Percentiles rank a stretch among this genome's conserved stretches.
Evolutionary conservation across 208 protist species (phyloP).

Genomic region (Phytomonas serpens): DNA sequence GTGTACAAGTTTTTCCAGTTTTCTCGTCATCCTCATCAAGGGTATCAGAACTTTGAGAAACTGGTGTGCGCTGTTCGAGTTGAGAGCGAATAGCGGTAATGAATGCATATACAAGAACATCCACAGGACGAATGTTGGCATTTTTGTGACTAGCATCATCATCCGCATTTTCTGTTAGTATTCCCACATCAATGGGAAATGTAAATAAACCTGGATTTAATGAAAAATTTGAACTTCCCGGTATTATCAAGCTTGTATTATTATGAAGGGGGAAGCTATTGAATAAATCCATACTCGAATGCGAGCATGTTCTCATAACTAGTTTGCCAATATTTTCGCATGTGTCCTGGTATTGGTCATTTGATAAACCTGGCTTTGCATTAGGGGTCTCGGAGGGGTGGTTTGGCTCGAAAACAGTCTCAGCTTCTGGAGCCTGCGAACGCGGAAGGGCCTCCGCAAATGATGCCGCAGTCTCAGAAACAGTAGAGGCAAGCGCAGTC

Average conservation of each 20-base stretch:
- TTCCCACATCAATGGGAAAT: not conserved
- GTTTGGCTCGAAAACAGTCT: not conserved
- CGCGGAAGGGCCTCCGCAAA: not conserved
- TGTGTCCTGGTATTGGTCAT: not conserved
- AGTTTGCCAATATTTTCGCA: not conserved
- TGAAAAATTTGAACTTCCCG: not conserved
- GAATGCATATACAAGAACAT: conserved; percentile 25
- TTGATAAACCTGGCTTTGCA: not conserved
- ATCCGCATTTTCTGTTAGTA: not conserved
- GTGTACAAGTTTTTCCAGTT: conserved; percentile 12
- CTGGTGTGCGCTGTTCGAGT: not conserved
- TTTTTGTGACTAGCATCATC: not conserved
- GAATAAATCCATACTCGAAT: not conserved
- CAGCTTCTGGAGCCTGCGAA: not conserved
- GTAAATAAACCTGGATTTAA: not conserved
- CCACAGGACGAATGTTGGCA: conserved; percentile 16
- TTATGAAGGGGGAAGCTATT: not conserved
- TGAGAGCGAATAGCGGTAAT: conserved; percentile 15
- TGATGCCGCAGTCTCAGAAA: not conserved
- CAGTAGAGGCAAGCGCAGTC: not conserved
- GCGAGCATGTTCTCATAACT: not conserved
- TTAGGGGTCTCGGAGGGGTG: not conserved
- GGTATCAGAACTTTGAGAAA: not conserved
- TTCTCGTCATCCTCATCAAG: conserved; percentile 11
- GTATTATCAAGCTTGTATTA: not conserved